phyloP scores from a whole-genome alignment of 495 filamentous ascomycete genomes.

The Rhypophila decipiens region DNA sequence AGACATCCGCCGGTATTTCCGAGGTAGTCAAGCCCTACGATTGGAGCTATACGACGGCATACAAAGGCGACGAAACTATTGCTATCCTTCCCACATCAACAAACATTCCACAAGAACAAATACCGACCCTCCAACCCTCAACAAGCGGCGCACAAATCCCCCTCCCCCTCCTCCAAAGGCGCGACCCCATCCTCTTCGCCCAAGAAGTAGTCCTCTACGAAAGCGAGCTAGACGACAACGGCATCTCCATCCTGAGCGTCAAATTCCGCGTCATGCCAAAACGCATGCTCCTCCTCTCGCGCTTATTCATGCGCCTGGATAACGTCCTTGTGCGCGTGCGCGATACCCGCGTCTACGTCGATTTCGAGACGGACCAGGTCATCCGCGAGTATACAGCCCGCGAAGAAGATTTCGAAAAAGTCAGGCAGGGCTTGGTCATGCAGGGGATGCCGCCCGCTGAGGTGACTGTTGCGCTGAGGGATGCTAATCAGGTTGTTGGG shows the following conservation, averaged over 20 bases:
- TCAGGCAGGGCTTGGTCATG: slow-evolving; percentile 67
- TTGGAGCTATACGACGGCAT: slow-evolving; percentile 92
- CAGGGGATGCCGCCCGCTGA: slow-evolving; percentile 58
- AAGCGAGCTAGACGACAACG: slow-evolving; percentile 96
- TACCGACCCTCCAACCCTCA: not conserved
- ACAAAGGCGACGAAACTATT: slow-evolving; percentile 56
- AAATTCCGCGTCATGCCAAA: slow-evolving; percentile 90
- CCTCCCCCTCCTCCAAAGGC: slow-evolving; percentile 68
- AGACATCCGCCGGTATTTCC: slow-evolving; percentile 79
- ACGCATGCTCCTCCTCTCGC: slow-evolving; percentile 70
- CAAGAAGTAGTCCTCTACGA: slow-evolving; percentile 95
- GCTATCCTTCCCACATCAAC: not conserved
- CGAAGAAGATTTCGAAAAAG: slow-evolving; percentile 71
- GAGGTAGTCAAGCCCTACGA: slow-evolving; percentile 94
- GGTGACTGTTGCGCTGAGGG: slow-evolving; percentile 69
- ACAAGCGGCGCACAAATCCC: slow-evolving; percentile 48
- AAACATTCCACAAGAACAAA: not conserved
- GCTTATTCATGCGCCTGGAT: slow-evolving; percentile 93
- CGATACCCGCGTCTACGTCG: slow-evolving; percentile 88
- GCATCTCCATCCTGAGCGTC: slow-evolving; percentile 76
- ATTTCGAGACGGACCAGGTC: slow-evolving; percentile 75
- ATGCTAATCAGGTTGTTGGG: slow-evolving; percentile 71
- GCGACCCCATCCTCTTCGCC: slow-evolving; percentile 89
- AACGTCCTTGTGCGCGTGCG: slow-evolving; percentile 78
- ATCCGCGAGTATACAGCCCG: slow-evolving; percentile 81